A percentile compares a stretch with the other conserved stretches of the same genome.
Evolutionary conservation across 164 flowering plant species (phyloP).

Genomic region (Vitis rupestris): DNA sequence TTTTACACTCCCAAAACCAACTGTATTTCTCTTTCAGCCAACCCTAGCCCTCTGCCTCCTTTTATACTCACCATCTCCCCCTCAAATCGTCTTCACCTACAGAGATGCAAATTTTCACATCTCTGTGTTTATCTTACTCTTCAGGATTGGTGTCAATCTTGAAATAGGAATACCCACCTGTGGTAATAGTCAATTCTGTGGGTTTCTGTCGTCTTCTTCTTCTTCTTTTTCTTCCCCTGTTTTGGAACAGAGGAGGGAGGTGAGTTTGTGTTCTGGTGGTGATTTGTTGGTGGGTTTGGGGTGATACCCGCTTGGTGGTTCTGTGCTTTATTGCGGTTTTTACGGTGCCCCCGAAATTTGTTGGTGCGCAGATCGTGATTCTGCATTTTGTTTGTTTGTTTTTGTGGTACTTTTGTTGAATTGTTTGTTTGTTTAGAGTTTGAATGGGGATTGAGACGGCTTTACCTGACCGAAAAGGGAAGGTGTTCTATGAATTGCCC

Average conservation of each 20-base stretch:
- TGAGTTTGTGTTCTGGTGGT: not conserved
- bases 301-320: constrained; percentile 20
- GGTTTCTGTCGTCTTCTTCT: not conserved
- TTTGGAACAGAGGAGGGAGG: not conserved
- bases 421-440: not conserved
- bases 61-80: constrained; percentile 14
- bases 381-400: not conserved
- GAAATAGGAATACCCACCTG: too few species aligned
- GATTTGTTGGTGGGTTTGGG: constrained; percentile 1
- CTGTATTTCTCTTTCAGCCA: constrained; percentile 14
- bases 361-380: too few species aligned
- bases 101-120: constrained; percentile 13
- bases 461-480: constrained; percentile 26
- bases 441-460: constrained; percentile 43
- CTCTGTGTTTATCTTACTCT: constrained; percentile 7
- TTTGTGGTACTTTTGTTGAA: not conserved
- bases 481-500: constrained; percentile 22
- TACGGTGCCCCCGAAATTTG: not conserved
- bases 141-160: not conserved
- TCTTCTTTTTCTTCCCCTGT: constrained; percentile 7
- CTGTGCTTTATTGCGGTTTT: not conserved
- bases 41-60: constrained; percentile 17
- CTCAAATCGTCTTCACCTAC: constrained; percentile 3
- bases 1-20: constrained; percentile 29
- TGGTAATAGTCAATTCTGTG: too few species aligned